These are phyloP conservation scores for Brassica rapa DNA, from an alignment of 345 rosid genomes.

Conservation along the genomic window DNA sequence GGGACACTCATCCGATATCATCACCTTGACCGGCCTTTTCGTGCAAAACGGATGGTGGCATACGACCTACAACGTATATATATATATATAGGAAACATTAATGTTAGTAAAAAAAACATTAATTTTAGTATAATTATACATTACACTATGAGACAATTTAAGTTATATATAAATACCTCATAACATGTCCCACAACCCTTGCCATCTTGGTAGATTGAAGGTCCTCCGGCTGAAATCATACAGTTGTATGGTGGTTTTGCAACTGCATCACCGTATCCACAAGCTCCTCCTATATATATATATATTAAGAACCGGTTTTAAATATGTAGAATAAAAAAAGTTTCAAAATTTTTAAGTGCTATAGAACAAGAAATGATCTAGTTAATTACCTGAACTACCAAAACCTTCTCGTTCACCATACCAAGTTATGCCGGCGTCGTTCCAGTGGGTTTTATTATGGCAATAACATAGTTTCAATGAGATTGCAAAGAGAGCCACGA, in stretches of 20 bases:
- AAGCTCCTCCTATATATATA: constrained; percentile 60
- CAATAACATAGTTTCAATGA: constrained; percentile 32
- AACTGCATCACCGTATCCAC: constrained; percentile 56
- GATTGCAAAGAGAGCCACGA: constrained; percentile 33
- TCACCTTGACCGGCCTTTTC: constrained; percentile 55
- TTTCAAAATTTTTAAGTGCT: background rate
- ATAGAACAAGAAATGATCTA: background rate
- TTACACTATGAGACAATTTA: background rate
- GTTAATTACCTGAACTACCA: constrained; percentile 54
- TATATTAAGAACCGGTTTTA: background rate
- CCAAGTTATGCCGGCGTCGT: constrained; percentile 62
- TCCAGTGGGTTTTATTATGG: constrained; percentile 20
- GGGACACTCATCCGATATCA: constrained; percentile 70
- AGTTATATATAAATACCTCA: constrained; percentile 43
- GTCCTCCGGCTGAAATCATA: constrained; percentile 63
- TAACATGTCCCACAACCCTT: constrained; percentile 82
- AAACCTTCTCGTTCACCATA: constrained; percentile 60
- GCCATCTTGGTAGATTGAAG: constrained; percentile 57
- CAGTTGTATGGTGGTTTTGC: constrained; percentile 49
- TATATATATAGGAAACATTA: background rate
- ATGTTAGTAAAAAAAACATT: background rate
- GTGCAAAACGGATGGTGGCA: constrained; percentile 63
- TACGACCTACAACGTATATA: background rate
- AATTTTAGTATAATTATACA: constrained; percentile 3
- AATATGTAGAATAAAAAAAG: background rate